Conservation (phyloP, 1,284 basidiomycete species). For the Mycosarcoma maydis region DNA sequence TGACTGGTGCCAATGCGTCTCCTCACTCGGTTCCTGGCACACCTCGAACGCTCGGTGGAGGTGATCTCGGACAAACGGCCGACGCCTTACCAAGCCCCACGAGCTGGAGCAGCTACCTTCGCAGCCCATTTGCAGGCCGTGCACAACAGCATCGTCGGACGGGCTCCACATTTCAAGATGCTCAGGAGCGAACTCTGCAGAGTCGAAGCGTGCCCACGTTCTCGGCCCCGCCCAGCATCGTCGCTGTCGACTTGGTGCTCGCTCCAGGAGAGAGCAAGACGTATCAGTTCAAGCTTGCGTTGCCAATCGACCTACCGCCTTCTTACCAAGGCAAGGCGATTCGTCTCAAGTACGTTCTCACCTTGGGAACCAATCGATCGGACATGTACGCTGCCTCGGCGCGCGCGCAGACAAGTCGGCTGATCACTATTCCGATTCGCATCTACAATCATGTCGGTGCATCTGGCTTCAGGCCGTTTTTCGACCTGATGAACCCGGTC, state of each 20-base stretch:
- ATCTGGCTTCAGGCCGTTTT: slow-evolving; percentile 67
- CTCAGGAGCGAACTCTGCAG: slow-evolving; percentile 60
- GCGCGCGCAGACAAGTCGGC: slow-evolving; percentile 73
- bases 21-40: slow-evolving; percentile 32
- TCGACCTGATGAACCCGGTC: slow-evolving; percentile 69
- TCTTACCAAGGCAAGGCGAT: slow-evolving; percentile 85
- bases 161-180: slow-evolving; percentile 74
- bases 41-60: slow-evolving; percentile 54
- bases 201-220: slow-evolving; percentile 78
- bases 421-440: slow-evolving; percentile 87
- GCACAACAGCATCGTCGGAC: slow-evolving; percentile 61
- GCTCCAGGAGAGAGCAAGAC: slow-evolving; percentile 81
- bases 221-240: slow-evolving; percentile 81
- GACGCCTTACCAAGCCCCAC: slow-evolving; percentile 18
- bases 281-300: slow-evolving; percentile 66
- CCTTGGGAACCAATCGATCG: slow-evolving; percentile 81
- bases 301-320: slow-evolving; percentile 80
- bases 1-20: slow-evolving; percentile 50
- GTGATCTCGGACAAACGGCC: slow-evolving; percentile 52
- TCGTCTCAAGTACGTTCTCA: slow-evolving; percentile 86
- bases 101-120: slow-evolving; percentile 34
- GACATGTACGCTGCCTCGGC: slow-evolving; percentile 13
- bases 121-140: slow-evolving; percentile 21
- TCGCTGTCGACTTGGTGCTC: slow-evolving; percentile 81
- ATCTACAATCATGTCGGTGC: slow-evolving; percentile 80